Percentiles rank a stretch among this genome's conserved stretches.
These are phyloP conservation scores for Casuarina cunninghamiana DNA, from an alignment of 306 rosid species.

Conservation along the genomic window DNA sequence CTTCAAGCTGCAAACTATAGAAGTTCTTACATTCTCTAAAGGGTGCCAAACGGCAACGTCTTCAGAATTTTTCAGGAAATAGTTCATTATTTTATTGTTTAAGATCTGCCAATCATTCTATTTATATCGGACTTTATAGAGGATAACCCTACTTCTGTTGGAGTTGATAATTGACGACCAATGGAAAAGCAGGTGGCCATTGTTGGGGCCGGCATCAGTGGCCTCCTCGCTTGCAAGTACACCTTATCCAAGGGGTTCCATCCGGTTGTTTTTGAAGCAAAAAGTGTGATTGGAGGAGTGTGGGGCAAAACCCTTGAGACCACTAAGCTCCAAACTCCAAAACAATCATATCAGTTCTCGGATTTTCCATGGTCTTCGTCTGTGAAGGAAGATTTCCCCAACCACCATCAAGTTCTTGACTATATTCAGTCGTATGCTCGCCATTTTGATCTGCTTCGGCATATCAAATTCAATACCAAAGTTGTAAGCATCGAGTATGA, in stretches of 20 bases:
- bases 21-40: too few species aligned
- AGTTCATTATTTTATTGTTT: too few species aligned
- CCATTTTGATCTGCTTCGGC: slow-evolving; percentile 43
- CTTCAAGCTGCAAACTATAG: too few species aligned
- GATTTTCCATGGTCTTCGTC: slow-evolving; percentile 71
- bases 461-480: slow-evolving; percentile 46
- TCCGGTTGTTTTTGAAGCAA: slow-evolving; percentile 55
- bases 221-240: too few species aligned
- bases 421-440: slow-evolving; percentile 49
- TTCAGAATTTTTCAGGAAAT: too few species aligned
- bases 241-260: not conserved
- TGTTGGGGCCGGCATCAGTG: too few species aligned
- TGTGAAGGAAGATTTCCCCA: slow-evolving; percentile 40
- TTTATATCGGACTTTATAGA: too few species aligned
- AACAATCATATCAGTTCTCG: slow-evolving; percentile 46
- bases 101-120: too few species aligned
- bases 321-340: slow-evolving; percentile 64
- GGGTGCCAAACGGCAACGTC: too few species aligned
- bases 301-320: slow-evolving; percentile 52
- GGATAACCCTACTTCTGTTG: too few species aligned
- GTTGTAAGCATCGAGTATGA: slow-evolving; percentile 42
- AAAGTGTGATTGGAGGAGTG: slow-evolving; percentile 50
- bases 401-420: slow-evolving; percentile 35
- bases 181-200: too few species aligned
- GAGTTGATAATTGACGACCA: too few species aligned